Percentiles rank a stretch among this genome's conserved stretches.
Evolutionary conservation across 306 rosid species (phyloP).

Genomic region (Vigna nakashimae): DNA sequence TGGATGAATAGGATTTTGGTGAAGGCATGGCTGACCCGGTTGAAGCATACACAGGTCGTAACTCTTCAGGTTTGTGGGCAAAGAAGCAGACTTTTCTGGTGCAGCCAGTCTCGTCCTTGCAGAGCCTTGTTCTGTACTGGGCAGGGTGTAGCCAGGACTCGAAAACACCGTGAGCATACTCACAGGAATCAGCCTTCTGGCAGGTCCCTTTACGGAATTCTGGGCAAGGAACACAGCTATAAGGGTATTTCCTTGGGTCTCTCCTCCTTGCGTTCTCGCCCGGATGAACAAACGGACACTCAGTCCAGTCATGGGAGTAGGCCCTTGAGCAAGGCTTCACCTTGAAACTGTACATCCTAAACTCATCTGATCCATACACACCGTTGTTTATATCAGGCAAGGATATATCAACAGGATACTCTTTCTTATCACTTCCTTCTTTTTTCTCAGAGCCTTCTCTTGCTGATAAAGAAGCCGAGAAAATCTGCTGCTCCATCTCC

Average conservation of each 20-base stretch:
- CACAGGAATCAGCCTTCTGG: slow-evolving; percentile 88
- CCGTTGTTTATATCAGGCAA: slow-evolving; percentile 95
- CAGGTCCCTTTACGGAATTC: slow-evolving; percentile 96
- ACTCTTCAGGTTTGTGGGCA: slow-evolving; percentile 88
- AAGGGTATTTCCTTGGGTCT: slow-evolving; percentile 96
- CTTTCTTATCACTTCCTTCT: slow-evolving; percentile 87
- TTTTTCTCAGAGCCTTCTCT: slow-evolving; percentile 70
- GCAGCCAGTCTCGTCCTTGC: slow-evolving; percentile 98
- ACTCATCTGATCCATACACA: slow-evolving; percentile 84
- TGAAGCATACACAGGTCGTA: slow-evolving; percentile 92
- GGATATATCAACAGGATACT: slow-evolving; percentile 83
- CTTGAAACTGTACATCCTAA: slow-evolving; percentile 97
- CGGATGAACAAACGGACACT: slow-evolving; percentile 98
- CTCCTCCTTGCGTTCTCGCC: slow-evolving; percentile 99
- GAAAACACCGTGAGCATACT: slow-evolving; percentile 96
- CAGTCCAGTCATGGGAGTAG: slow-evolving; percentile 98
- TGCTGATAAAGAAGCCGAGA: slow-evolving; percentile 14
- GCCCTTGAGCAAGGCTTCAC: slow-evolving; percentile 99
- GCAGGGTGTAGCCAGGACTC: slow-evolving; percentile 99
- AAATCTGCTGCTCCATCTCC: slow-evolving; percentile 60
- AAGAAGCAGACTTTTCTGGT: slow-evolving; percentile 93
- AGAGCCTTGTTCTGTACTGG: slow-evolving; percentile 93
- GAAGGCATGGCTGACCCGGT: slow-evolving; percentile 99
- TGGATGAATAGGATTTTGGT: slow-evolving; percentile 69
- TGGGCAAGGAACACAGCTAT: slow-evolving; percentile 97